Evolutionary conservation across 495 filamentous ascomycete species (phyloP).

Genomic region (Oleoguttula mirabilis): DNA sequence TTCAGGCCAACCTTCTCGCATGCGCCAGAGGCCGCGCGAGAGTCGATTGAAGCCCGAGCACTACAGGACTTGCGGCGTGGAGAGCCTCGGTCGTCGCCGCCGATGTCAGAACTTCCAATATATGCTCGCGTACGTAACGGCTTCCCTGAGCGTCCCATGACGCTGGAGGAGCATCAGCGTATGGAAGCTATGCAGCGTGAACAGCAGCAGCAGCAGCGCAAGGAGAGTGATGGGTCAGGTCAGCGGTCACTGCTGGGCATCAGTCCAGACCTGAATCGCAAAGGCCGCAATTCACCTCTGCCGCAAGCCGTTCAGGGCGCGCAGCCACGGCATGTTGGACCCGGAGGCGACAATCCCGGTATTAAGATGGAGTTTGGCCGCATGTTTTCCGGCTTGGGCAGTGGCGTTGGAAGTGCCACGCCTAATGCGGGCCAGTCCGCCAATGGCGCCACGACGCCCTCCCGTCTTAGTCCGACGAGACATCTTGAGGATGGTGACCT

Average conservation of each 20-base stretch:
- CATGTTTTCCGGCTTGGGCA: slow-evolving; percentile 85
- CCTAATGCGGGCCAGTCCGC: slow-evolving; percentile 36
- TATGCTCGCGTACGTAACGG: slow-evolving; percentile 6
- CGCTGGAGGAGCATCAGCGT: slow-evolving; percentile 17
- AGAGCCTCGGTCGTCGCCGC: slow-evolving; percentile 6
- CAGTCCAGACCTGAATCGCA: slow-evolving; percentile 47
- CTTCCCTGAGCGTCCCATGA: slow-evolving; percentile 11
- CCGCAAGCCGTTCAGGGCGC: slow-evolving; percentile 90
- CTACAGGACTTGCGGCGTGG: slow-evolving; percentile 13
- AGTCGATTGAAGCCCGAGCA: slow-evolving; percentile 11
- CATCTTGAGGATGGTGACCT: slow-evolving; percentile 17
- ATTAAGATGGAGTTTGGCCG: slow-evolving; percentile 87
- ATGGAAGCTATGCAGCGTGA: slow-evolving; percentile 19
- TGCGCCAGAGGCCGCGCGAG: slow-evolving; percentile 3
- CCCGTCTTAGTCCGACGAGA: slow-evolving; percentile 39
- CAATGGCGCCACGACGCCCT: slow-evolving; percentile 45
- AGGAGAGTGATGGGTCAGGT: slow-evolving; percentile 22
- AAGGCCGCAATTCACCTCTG: slow-evolving; percentile 58
- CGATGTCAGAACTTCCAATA: slow-evolving; percentile 1
- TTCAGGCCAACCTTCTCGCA: slow-evolving; percentile 12
- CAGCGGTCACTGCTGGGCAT: slow-evolving; percentile 38
- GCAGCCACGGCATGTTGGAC: slow-evolving; percentile 62
- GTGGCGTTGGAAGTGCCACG: slow-evolving; percentile 58
- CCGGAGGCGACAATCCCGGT: slow-evolving; percentile 65
- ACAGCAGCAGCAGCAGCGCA: slow-evolving; percentile 14